Percentiles rank a stretch among this genome's conserved stretches.
Conservation (phyloP, 257 asterid genomes). For the Solanum commersonii region DNA sequence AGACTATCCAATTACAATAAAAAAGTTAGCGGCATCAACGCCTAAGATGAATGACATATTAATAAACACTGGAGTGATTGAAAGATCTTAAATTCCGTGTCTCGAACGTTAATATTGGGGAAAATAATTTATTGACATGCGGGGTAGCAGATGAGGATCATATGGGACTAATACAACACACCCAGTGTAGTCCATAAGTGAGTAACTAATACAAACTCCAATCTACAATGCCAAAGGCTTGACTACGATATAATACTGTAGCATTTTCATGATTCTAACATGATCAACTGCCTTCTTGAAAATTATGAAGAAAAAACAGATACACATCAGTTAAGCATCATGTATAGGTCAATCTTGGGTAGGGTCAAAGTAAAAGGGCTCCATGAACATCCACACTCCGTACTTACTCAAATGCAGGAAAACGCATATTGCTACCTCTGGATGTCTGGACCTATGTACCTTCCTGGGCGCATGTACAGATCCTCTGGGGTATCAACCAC, state of each 20-base stretch:
- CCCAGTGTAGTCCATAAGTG: background rate
- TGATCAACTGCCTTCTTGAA: background rate
- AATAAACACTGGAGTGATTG: background rate
- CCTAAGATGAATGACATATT: background rate
- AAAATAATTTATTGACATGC: background rate
- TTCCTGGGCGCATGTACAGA: conserved; percentile 57
- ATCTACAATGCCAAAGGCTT: background rate
- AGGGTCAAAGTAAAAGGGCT: background rate
- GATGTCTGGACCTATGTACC: conserved; percentile 54
- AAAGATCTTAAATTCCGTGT: background rate
- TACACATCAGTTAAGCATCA: background rate
- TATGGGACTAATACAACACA: background rate
- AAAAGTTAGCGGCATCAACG: background rate
- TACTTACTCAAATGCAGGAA: background rate
- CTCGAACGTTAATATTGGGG: background rate
- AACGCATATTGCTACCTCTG: conserved; percentile 12
- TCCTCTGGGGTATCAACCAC: conserved; percentile 67
- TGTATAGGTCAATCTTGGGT: background rate
- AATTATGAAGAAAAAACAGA: background rate
- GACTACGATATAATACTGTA: background rate
- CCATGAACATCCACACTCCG: background rate
- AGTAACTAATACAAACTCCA: background rate
- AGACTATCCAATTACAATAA: background rate
- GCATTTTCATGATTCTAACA: background rate
- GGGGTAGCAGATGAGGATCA: background rate